Evolutionary conservation across 306 rosid genomes (phyloP).

Genomic region (Prunus mira): DNA sequence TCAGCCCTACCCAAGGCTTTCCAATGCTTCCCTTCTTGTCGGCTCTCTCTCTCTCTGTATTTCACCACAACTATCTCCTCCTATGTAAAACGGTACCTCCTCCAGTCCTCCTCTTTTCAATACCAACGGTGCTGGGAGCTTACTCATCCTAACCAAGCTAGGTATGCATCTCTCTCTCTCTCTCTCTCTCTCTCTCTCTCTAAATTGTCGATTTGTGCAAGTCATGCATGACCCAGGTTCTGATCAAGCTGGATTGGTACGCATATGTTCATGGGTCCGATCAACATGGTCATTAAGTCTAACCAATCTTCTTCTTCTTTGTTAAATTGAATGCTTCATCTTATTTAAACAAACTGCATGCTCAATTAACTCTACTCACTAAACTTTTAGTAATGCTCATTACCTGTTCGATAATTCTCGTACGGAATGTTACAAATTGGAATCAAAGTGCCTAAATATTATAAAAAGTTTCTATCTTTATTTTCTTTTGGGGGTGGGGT

Average conservation of each 20-base stretch:
- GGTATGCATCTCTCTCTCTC: background rate
- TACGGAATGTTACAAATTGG: background rate
- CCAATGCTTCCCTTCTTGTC: no score
- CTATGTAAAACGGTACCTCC: no score
- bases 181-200: background rate
- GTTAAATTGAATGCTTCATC: background rate
- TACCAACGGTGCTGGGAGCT: no score
- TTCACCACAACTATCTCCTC: no score
- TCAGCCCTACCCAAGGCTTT: no score
- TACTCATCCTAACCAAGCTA: background rate
- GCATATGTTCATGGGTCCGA: background rate
- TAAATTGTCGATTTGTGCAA: background rate
- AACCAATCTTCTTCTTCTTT: background rate
- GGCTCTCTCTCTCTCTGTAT: no score
- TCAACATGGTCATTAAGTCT: background rate
- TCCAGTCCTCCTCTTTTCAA: no score
- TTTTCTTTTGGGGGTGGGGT: background rate
- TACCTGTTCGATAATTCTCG: background rate
- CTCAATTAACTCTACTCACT: background rate
- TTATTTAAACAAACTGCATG: background rate
- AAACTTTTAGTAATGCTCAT: background rate
- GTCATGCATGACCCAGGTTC: background rate
- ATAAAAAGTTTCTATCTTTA: background rate
- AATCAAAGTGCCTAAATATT: background rate
- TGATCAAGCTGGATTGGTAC: background rate